Base-by-base conservation (phyloP, 2,329 filamentous ascomycete genomes). In the Eutypella sp. region DNA sequence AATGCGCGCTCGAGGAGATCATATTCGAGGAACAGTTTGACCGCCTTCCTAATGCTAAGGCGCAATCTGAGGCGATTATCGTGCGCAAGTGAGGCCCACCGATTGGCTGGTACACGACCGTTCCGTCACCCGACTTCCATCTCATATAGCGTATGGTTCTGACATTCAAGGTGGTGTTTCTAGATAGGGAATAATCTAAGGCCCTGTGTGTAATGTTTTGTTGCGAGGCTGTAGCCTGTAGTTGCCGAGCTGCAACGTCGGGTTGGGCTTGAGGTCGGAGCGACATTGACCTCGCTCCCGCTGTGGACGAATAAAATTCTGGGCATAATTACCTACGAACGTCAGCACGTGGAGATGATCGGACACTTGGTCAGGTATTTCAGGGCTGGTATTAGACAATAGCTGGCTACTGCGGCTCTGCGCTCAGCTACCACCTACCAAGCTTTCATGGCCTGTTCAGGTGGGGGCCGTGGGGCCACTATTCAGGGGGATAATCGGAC, bases 201-300 rank as follows among this genome's bases (percentile, higher is more conserved):
- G 27, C 44, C 27, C 29, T 49, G 33, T 49, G 47, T 33, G 23
- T 49, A 20, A 33, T 49, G 23, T 40, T 49, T 19, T 49, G 46
- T n/a, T 33, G 34, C 33, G 39, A 48, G 34, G 33, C 47, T 15
- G 47, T 19, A 22, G 24, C 23, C 47, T 15, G 47, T 19, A 22
- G 24, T 48, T 36, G 25, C 40, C 15, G 43, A 46, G 60, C 16
- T 47, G 52, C 46, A 75, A 67, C 11, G 59, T 46, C 23, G 47
- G 25, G 20, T 43, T 20, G 45, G 43, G 45, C 34, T 27, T 27
- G 45, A 47, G 19, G n/a, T 47, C 13, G 45, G 40, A 42, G 45
- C 40, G 20, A 36, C 34, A 24, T 34, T 43, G 31, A 33, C 31
- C 24, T 47, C 45, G 40, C 45, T 47, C 34, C 40, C 44, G 20